Conservation (phyloP, 805 yeast genomes). For the Torulaspora indica region DNA sequence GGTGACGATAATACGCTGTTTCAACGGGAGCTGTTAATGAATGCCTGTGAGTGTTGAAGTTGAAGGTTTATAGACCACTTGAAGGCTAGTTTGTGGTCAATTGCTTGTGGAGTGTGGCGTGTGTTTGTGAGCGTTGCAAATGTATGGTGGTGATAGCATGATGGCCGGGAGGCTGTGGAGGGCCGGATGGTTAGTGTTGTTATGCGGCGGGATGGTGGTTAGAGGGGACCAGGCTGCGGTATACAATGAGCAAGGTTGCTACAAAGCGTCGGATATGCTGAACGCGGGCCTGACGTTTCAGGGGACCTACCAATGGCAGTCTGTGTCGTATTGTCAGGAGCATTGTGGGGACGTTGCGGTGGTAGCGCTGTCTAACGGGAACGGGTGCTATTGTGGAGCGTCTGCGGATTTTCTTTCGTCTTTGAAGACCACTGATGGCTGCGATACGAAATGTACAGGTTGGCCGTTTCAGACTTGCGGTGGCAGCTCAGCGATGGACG, state of each 20-base stretch:
- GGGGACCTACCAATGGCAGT: conserved; percentile 54
- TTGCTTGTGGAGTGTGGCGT: too few relatives aligned
- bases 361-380: conserved; percentile 51
- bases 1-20: conserved; percentile 1
- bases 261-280: conserved; percentile 26
- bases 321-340: conserved; percentile 51
- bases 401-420: conserved; percentile 28
- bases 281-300: conserved; percentile 29
- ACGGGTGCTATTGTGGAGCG: conserved; percentile 65
- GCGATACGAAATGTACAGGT: conserved; percentile 57
- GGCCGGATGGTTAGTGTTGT: conserved; percentile 2
- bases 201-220: not conserved
- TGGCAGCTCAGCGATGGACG: conserved; percentile 46
- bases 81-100: too few relatives aligned
- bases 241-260: conserved; percentile 38
- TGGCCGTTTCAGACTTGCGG: conserved; percentile 62
- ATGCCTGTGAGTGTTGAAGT: not conserved
- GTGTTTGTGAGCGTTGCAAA: too few relatives aligned
- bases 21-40: not conserved
- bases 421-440: conserved; percentile 35
- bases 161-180: not conserved
- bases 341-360: conserved; percentile 48
- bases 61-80: not conserved
- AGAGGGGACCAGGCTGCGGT: conserved; percentile 6
- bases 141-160: conserved; percentile 1